Base-by-base conservation (phyloP, 2,329 filamentous ascomycete genomes). In the Zymoseptoria ardabiliae region DNA sequence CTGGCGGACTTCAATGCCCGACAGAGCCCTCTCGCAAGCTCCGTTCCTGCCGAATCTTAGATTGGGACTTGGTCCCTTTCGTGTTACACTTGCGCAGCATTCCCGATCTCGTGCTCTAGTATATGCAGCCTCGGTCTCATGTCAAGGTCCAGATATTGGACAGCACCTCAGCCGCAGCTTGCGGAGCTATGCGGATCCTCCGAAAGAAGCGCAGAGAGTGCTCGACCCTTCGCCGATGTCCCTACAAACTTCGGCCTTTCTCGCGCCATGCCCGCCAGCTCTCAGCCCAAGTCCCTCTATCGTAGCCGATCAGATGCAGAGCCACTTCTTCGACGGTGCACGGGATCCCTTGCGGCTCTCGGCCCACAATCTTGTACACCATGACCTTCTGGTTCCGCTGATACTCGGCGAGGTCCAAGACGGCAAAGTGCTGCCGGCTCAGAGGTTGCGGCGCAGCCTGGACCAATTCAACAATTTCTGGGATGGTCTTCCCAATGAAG, bases 391-490 rank as follows among this genome's bases (percentile, higher is more conserved):
- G n/a, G 13, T 49, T 13, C 20, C 30, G 9, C 25, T 55, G 25
- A 48, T 50, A 21, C 20, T 48, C 25, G 23, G 35, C 30, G 17
- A 21, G 41, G n/a, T 57, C 56, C 6, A 57, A 20, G 13, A 57
- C 50, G 25, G 56, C 56, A 45, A 53, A 57, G 56, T 57, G 56
- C 21, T 57, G 21, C 48, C 30, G 54, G 35, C 41, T 57, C 19
- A 60, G 28, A 11, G 55, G 55, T 48, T 60, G 52, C 13, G 58
- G 55, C 9, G 55, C 58, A 30, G 50, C 53, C 21, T 51, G 20
- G 20, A 60, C 55, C 13, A 57, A 54, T 8, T 17, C 22, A 28
- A 45, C 55, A 9, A 52, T 55, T 1, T 57, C 52, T 28, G 54
- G 41, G 17, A 58, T 23, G 9, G 50, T 48, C 30, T 55, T 58